Conservation (phyloP, 2,329 filamentous ascomycete species). For the Sclerotiophoma versabilis region DNA sequence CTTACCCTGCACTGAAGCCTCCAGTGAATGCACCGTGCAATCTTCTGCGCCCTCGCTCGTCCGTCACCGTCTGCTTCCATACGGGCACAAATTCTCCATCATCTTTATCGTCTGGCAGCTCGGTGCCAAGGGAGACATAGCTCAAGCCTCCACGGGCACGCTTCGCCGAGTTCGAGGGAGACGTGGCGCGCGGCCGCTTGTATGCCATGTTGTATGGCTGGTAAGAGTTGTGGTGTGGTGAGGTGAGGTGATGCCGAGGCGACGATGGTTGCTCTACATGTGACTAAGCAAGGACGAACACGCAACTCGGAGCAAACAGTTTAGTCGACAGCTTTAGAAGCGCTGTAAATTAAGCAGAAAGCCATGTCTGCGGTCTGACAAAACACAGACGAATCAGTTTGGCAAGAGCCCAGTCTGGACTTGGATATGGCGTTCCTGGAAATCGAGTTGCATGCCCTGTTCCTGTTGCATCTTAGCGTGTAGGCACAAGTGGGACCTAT, state of each 20-base stretch:
- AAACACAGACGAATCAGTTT: neutral
- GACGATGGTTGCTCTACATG: neutral
- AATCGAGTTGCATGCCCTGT: slow-evolving; percentile 10
- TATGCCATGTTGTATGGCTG: slow-evolving; percentile 35
- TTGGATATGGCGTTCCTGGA: slow-evolving; percentile 15
- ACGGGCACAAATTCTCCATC: slow-evolving; percentile 91
- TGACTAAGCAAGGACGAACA: slow-evolving; percentile 12
- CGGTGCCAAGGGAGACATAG: slow-evolving; percentile 67
- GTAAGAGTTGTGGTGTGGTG: neutral
- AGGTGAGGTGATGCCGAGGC: neutral
- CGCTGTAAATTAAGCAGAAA: no score
- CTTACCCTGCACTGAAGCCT: slow-evolving; percentile 93
- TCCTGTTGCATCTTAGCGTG: slow-evolving; percentile 7
- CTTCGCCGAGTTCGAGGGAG: slow-evolving; percentile 67
- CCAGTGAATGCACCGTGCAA: slow-evolving; percentile 97
- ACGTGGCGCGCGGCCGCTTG: slow-evolving; percentile 42
- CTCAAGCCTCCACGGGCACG: slow-evolving; percentile 65
- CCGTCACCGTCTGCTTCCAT: slow-evolving; percentile 98
- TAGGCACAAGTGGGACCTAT: slow-evolving; percentile 7
- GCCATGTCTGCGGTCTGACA: no score
- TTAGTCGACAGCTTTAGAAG: neutral
- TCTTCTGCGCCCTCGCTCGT: slow-evolving; percentile 88
- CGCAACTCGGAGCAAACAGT: neutral
- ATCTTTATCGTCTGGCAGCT: slow-evolving; percentile 81
- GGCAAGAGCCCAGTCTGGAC: neutral